Evolutionary conservation across 768 basidiomycete genomes (phyloP), one percentile per base, ranked within the genome.

Genomic region (Plicaturopsis crispa): DNA sequence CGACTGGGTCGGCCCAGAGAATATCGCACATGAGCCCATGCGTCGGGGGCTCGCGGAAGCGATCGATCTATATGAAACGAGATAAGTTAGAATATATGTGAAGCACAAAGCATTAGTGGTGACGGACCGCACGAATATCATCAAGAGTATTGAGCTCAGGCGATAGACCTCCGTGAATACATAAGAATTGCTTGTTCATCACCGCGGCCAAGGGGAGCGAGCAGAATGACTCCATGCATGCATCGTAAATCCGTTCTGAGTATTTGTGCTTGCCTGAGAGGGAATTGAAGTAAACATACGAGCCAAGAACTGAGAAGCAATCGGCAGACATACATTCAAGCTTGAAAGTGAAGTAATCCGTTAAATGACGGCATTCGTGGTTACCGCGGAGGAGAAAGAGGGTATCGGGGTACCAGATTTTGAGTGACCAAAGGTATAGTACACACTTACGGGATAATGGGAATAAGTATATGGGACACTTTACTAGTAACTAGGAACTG

Each of bases 121-220:
- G 13, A 69, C 84, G 26, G 43, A 94, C 93, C 33, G 67, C 69
- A 38, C 92, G 83, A 31, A 99, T 78, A 57, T 99, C 96, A 52
- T 99, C 94, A 33, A 99, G 73, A 3, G 94, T 97, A 48, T 90
- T 81, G 26, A 99, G 65, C 56, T 99, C 96, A 0, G 96, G 96
- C 0, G 89, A 93, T 11, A 99, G 70, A 13, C 96, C 96, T 21
- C 96, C 96, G 44, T 99, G 96, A 44, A 98, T 96, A 61, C 94
- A 99, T 35, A 98, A 68, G 62, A 99, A 99, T 61, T 98, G 96
- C 57, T 97, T 97, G 70, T 99, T 99, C 94, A 98, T 98, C 54
- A 99, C 61, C 22, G 96, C 96, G 1, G 94, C 94, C 6, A 99
- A 74, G 2, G 96, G 96, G 1, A 99, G 74, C 0, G 86, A 73